Percentiles rank a stretch among this genome's conserved stretches.
Evolutionary conservation across 441 rosid genomes (phyloP).

Genomic region (Geranium incanum): DNA sequence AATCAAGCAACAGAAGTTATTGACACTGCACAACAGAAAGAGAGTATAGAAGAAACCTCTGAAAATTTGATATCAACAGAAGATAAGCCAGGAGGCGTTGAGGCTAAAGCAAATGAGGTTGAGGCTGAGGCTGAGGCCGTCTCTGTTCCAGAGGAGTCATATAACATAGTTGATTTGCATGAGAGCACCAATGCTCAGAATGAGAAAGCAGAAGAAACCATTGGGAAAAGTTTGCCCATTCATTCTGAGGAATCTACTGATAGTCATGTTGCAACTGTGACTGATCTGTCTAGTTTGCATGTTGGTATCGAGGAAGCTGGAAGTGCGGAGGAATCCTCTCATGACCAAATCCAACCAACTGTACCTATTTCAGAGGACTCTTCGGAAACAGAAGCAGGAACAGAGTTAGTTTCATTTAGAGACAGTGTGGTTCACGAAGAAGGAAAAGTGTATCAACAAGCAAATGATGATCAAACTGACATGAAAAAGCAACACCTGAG

Average conservation of each 20-base stretch:
- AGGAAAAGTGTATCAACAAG: constrained; percentile 31
- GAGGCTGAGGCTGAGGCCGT: constrained; percentile 30
- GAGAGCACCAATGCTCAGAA: constrained; percentile 36
- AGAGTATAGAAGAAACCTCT: constrained; percentile 29
- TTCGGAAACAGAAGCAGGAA: constrained; percentile 33
- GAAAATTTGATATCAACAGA: constrained; percentile 36
- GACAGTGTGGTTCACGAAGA: constrained; percentile 19
- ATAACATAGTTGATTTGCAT: constrained; percentile 29
- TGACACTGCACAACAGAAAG: constrained; percentile 33
- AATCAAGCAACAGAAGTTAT: constrained; percentile 27
- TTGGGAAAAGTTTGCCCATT: constrained; percentile 31
- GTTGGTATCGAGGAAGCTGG: constrained; percentile 26
- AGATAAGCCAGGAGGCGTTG: constrained; percentile 34
- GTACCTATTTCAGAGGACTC: constrained; percentile 36
- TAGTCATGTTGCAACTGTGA: constrained; percentile 26
- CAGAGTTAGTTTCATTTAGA: constrained; percentile 37
- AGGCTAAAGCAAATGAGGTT: constrained; percentile 26
- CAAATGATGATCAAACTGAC: constrained; percentile 33
- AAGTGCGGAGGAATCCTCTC: constrained; percentile 31
- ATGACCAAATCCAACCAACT: constrained; percentile 18
- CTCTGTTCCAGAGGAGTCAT: constrained; percentile 28
- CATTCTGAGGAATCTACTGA: constrained; percentile 34
- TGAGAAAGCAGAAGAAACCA: constrained; percentile 30
- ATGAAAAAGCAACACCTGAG: constrained; percentile 35
- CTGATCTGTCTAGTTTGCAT: constrained; percentile 35